phyloP scores from a whole-genome alignment of 1,284 basidiomycete species.

The Cryptococcus wingfieldii region DNA sequence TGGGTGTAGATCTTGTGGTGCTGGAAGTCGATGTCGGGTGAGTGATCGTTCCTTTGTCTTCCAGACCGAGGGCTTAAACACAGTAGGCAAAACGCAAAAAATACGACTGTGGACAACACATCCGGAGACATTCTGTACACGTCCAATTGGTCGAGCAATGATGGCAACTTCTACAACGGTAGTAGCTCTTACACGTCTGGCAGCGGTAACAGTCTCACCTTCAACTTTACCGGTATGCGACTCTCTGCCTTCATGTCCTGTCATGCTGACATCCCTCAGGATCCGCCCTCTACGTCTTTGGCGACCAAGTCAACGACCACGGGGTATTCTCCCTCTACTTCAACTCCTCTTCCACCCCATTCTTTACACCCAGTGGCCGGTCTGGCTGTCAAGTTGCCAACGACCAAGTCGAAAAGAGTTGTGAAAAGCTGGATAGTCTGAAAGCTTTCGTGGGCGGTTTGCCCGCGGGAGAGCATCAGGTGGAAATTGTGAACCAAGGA shows the following conservation, averaged over 20 bases:
- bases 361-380: constrained; percentile 33
- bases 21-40: constrained; percentile 37
- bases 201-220: constrained; percentile 28
- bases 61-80: constrained; percentile 2
- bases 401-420: constrained; percentile 31
- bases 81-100: constrained; percentile 34
- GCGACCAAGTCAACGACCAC: constrained; percentile 51
- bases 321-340: constrained; percentile 43
- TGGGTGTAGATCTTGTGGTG: constrained; percentile 39
- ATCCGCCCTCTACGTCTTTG: constrained; percentile 48
- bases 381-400: constrained; percentile 40
- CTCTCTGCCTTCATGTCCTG: not conserved
- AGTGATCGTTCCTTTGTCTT: constrained; percentile 4
- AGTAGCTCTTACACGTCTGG: constrained; percentile 40
- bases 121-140: constrained; percentile 30
- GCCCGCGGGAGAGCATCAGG: constrained; percentile 32
- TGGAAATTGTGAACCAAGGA: constrained; percentile 41
- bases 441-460: constrained; percentile 36
- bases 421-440: constrained; percentile 48
- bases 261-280: constrained; percentile 13
- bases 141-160: constrained; percentile 45
- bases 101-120: constrained; percentile 44
- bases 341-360: constrained; percentile 29
- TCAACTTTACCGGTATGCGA: constrained; percentile 36
- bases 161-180: constrained; percentile 37